These are phyloP conservation scores for Metschnikowia hibisci DNA, from an alignment of 805 yeast genomes.

Conservation along the genomic window DNA sequence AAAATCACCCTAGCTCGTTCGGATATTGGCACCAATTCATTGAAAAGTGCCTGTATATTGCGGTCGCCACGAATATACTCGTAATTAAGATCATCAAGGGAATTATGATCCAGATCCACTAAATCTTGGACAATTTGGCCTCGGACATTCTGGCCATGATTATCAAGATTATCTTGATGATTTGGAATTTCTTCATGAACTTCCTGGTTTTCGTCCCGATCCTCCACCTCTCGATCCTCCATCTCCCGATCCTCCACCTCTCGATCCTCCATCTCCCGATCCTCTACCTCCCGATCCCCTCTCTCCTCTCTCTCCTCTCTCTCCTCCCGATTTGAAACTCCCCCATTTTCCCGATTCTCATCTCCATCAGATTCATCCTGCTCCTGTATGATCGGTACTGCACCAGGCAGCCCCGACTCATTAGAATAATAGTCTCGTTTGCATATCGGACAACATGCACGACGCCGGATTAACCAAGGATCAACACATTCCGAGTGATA, in stretches of 20 bases:
- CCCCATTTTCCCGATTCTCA: not conserved
- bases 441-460: slow-evolving; percentile 84
- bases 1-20: slow-evolving; percentile 42
- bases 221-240: too few species aligned
- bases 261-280: too few species aligned
- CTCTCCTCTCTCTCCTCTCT: not conserved
- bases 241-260: not conserved
- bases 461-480: slow-evolving; percentile 73
- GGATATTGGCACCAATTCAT: slow-evolving; percentile 37
- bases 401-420: slow-evolving; percentile 2
- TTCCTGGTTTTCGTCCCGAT: not conserved
- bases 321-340: not conserved
- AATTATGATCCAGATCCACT: not conserved
- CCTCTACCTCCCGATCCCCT: too few species aligned
- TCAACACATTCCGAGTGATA: slow-evolving; percentile 77
- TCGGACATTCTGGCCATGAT: too few species aligned
- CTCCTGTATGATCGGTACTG: slow-evolving; percentile 1
- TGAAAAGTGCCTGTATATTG: slow-evolving; percentile 33
- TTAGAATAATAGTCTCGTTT: slow-evolving; percentile 53
- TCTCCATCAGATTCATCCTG: not conserved
- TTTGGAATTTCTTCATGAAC: not conserved
- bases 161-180: not conserved
- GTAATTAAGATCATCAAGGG: slow-evolving; percentile 20
- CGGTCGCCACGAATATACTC: slow-evolving; percentile 37
- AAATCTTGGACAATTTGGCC: not conserved